phyloP scores from a whole-genome alignment of 2,329 filamentous ascomycete genomes.

The Fusarium avenaceum region DNA sequence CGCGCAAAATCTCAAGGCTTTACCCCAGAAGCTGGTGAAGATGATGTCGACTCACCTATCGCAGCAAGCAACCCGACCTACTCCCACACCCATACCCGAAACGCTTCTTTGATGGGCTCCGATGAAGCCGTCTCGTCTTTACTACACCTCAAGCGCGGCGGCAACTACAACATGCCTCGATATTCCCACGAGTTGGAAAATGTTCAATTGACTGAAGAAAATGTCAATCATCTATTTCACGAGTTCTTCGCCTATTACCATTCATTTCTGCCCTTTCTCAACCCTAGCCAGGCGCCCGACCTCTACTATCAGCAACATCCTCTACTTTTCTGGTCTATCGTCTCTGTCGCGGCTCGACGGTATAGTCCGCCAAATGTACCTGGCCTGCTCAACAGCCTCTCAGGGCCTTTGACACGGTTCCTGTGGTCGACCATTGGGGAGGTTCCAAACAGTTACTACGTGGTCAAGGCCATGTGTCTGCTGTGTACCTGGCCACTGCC shows the following conservation, averaged over 20 bases:
- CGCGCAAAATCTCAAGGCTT: slow-evolving; percentile 72
- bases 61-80: slow-evolving; percentile 66
- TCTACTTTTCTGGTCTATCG: slow-evolving; percentile 87
- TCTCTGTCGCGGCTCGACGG: slow-evolving; percentile 80
- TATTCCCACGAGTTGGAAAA: slow-evolving; percentile 74
- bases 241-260: slow-evolving; percentile 84
- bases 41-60: slow-evolving; percentile 71
- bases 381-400: slow-evolving; percentile 75
- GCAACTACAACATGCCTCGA: slow-evolving; percentile 71
- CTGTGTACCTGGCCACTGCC: slow-evolving; percentile 87
- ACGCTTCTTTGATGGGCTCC: slow-evolving; percentile 75
- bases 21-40: slow-evolving; percentile 64
- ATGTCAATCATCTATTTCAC: slow-evolving; percentile 74
- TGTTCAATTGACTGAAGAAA: slow-evolving; percentile 73
- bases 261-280: slow-evolving; percentile 82
- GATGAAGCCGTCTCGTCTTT: slow-evolving; percentile 77
- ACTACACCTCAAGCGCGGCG: slow-evolving; percentile 74
- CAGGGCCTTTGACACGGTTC: slow-evolving; percentile 76
- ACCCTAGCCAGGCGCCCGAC: slow-evolving; percentile 75
- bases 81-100: slow-evolving; percentile 71
- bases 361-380: slow-evolving; percentile 70
- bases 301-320: slow-evolving; percentile 82
- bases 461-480: slow-evolving; percentile 84
- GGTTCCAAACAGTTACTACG: slow-evolving; percentile 82
- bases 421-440: slow-evolving; percentile 83